phyloP scores from a whole-genome alignment of 345 rosid species.

The Lepidium sativum region DNA sequence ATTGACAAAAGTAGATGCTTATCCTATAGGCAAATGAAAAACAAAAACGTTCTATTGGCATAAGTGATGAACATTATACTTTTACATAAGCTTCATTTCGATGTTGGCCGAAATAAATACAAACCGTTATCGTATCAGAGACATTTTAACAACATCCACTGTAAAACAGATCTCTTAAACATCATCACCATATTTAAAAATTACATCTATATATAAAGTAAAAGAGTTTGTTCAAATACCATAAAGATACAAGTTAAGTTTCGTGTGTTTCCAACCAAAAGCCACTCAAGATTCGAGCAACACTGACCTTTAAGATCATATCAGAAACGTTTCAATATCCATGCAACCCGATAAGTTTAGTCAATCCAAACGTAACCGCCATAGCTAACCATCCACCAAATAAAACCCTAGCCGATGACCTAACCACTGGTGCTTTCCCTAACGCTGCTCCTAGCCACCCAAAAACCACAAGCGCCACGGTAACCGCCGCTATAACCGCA shows the following conservation, averaged over 20 bases:
- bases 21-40: too few species aligned
- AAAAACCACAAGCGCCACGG: conserved; percentile 47
- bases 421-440: conserved; percentile 54
- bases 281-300: neutral
- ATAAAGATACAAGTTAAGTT: neutral
- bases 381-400: conserved; percentile 92
- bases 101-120: neutral
- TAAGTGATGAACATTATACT: neutral
- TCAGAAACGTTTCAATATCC: conserved; percentile 32
- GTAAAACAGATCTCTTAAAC: conserved; percentile 3
- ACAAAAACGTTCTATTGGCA: neutral
- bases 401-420: conserved; percentile 60
- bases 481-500: conserved; percentile 55
- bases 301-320: neutral
- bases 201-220: conserved; percentile 4
- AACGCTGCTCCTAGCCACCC: conserved; percentile 80
- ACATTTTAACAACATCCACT: conserved; percentile 7
- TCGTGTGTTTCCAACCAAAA: neutral
- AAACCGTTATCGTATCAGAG: neutral
- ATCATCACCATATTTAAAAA: neutral
- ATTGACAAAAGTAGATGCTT: too few species aligned
- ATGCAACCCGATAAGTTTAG: conserved; percentile 64
- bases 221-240: neutral
- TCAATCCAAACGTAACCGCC: conserved; percentile 79
- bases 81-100: neutral